A percentile compares a stretch with the other conserved stretches of the same genome.
Evolutionary conservation across 148 eudicot species (phyloP).

Genomic region (Amaranthus palmeri): DNA sequence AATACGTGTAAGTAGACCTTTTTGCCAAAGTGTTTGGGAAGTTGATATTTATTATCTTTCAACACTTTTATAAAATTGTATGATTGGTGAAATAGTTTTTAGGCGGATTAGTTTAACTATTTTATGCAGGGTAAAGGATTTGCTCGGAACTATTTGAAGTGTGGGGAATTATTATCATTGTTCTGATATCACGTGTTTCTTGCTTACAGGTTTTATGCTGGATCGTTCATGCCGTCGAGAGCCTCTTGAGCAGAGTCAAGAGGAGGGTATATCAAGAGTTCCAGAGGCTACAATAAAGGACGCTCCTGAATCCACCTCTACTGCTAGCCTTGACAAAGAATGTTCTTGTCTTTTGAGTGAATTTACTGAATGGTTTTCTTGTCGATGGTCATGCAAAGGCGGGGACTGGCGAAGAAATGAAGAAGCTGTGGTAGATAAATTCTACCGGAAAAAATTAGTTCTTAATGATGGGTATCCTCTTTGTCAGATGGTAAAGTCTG

Average conservation of each 20-base stretch:
- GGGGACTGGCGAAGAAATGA: constrained; percentile 93
- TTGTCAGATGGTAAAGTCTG: constrained; percentile 77
- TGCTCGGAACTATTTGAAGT: background rate
- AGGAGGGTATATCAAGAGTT: constrained; percentile 20
- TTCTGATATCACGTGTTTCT: constrained; percentile 13
- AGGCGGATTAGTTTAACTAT: too few relatives aligned
- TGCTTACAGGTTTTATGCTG: constrained; percentile 40
- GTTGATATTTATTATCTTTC: too few relatives aligned
- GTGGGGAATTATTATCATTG: background rate
- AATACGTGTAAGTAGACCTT: too few relatives aligned
- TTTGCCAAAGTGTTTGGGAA: too few relatives aligned
- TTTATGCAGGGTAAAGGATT: background rate
- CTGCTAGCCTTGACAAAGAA: constrained; percentile 53
- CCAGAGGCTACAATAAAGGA: constrained; percentile 38
- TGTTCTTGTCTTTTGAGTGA: constrained; percentile 34
- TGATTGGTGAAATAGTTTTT: too few relatives aligned
- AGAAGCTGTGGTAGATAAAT: constrained; percentile 58
- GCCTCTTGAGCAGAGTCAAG: constrained; percentile 40
- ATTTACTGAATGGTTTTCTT: constrained; percentile 51
- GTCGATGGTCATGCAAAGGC: constrained; percentile 83
- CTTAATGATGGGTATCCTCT: constrained; percentile 94
- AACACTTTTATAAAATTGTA: too few relatives aligned
- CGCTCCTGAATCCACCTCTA: constrained; percentile 43
- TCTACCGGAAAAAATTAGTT: constrained; percentile 55
- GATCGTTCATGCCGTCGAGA: constrained; percentile 35